Evolutionary conservation across 2,329 filamentous ascomycete genomes (phyloP).

Genomic region (Aspergillus oerlinghausenensis): DNA sequence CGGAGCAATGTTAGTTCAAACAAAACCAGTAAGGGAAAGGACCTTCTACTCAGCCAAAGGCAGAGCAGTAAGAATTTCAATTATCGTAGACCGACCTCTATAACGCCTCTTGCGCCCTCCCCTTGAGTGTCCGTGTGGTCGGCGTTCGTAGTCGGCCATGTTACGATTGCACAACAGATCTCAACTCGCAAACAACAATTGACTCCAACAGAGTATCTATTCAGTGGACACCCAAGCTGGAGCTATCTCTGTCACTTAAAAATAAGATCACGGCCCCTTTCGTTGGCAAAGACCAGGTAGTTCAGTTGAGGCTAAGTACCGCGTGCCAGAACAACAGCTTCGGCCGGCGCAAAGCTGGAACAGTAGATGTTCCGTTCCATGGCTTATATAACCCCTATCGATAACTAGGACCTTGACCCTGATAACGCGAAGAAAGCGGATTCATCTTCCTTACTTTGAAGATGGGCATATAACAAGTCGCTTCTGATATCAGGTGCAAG

Average conservation of each 20-base stretch:
- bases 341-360: conserved; percentile 9
- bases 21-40: not conserved
- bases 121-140: conserved; percentile 47
- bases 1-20: conserved; percentile 1
- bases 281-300: not conserved
- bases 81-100: conserved; percentile 55
- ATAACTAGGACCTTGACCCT: not conserved
- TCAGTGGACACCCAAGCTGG: not conserved
- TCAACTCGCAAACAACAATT: conserved; percentile 3
- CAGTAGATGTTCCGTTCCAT: conserved; percentile 16
- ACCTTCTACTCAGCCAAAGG: not conserved
- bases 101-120: conserved; percentile 67
- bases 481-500: too few relatives aligned
- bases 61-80: not conserved
- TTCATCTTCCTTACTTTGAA: too few relatives aligned
- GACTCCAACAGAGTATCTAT: conserved; percentile 5
- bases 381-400: conserved; percentile 1
- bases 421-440: too few relatives aligned
- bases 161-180: conserved; percentile 1
- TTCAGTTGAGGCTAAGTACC: conserved; percentile 3
- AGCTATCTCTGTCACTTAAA: not conserved
- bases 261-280: not conserved
- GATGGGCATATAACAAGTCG: too few relatives aligned
- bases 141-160: conserved; percentile 56
- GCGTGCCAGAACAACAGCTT: conserved; percentile 12